Evolutionary conservation across 2,329 filamentous ascomycete genomes (phyloP), one percentile per base, ranked within the genome.

Genomic region (Cladosporium sp.): DNA sequence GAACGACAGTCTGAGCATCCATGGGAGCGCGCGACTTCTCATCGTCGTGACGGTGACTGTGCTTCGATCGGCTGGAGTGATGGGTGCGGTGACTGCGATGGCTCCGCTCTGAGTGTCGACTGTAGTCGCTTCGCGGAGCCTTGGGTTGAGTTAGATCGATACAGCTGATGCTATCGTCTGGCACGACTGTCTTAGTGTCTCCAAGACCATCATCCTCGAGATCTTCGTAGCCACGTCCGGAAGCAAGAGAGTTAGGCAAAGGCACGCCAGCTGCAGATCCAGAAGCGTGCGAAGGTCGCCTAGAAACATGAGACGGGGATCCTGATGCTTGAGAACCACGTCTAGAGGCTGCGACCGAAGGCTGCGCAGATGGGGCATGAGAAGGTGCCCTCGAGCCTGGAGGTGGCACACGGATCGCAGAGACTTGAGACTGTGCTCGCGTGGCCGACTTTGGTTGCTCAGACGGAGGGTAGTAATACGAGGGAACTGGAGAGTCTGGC

Each of bases 131-230:
- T 10, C 64, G 64, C 2, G 64, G 47, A 18, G 64, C 36, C 18
- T 55, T 60, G 1, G 67, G 65, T 24, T 15, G 26, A 15, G 49
- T 63, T 8, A 68, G 58, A 66, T 74, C 69, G 26, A 76, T 78
- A 72, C 82, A 79, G 15, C 80, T 82, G 67, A 84, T 82, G 64
- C 79, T 81, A 66, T 84, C 82, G 66, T 81, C 80, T 1, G 82
- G 82, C 2, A 79, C 77, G 1, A 84, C 78, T 4, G 81, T 83
- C 67, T 80, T 80, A 60, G 74, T 72, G 65, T 83, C 80, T 64
- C 76, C 78, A 8, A 76, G 66, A 24, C 79, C 78, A 60, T 80
- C 78, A 36, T 78, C 72, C 4, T 78, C 73, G 41, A 69, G 49
- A 41, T 57, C 65, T 38, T 57, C 59, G 12, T 64, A 57, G 36